phyloP scores from a whole-genome alignment of 1,284 basidiomycete genomes.

The Pyrrhoderma lamaoense region DNA sequence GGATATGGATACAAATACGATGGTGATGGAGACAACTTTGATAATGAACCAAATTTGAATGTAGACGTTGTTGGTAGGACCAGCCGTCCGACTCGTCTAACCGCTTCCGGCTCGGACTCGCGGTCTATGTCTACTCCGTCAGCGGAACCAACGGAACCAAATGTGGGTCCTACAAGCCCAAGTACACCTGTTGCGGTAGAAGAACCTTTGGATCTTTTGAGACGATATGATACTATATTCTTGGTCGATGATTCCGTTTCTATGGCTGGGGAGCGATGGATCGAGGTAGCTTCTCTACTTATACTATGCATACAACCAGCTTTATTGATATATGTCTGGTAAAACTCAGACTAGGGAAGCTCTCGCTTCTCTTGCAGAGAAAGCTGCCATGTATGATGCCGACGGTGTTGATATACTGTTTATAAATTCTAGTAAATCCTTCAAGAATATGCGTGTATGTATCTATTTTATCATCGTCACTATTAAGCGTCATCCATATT shows the following conservation, averaged over 20 bases:
- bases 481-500: background rate
- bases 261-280: slow-evolving; percentile 43
- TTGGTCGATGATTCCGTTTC: slow-evolving; percentile 54
- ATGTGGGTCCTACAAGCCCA: slow-evolving; percentile 6
- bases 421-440: slow-evolving; percentile 31
- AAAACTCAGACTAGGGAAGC: slow-evolving; percentile 34
- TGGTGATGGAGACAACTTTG: background rate
- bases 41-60: background rate
- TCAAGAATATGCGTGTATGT: slow-evolving; percentile 32
- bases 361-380: slow-evolving; percentile 35
- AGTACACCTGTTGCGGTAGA: background rate
- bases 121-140: background rate
- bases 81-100: too few relatives aligned
- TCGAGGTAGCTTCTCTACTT: slow-evolving; percentile 30
- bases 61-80: background rate
- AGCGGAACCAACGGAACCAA: background rate
- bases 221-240: slow-evolving; percentile 45
- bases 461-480: slow-evolving; percentile 5
- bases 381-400: slow-evolving; percentile 36
- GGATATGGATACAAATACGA: background rate
- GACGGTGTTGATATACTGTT: slow-evolving; percentile 48
- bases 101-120: background rate
- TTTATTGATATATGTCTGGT: slow-evolving; percentile 5
- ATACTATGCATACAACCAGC: background rate
- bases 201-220: slow-evolving; percentile 24